Percentiles rank a stretch among this genome's conserved stretches.
These are phyloP conservation scores for Lachnellula subtilissima DNA, from an alignment of 2,329 filamentous ascomycete species.

Conservation along the genomic window DNA sequence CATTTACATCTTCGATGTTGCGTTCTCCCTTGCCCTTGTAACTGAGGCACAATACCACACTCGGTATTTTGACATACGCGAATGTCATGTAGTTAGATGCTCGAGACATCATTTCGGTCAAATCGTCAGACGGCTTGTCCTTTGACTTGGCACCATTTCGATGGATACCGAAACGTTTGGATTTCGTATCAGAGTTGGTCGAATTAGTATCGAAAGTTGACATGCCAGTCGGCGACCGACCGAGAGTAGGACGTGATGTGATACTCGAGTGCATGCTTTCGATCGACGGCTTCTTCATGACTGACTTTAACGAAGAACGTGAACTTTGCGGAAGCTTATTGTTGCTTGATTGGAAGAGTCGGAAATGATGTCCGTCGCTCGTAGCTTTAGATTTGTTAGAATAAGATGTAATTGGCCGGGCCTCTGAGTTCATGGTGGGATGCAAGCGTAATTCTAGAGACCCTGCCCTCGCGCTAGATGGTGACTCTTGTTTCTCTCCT, in stretches of 20 bases:
- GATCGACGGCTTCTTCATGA: constrained; percentile 29
- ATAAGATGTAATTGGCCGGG: constrained; percentile 21
- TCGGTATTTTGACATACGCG: constrained; percentile 89
- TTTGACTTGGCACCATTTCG: constrained; percentile 47
- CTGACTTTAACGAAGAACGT: constrained; percentile 15
- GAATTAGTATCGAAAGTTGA: constrained; percentile 22
- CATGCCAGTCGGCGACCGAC: constrained; percentile 21
- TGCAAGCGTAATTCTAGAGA: constrained; percentile 77
- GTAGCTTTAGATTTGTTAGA: constrained; percentile 20
- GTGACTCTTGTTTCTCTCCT: constrained; percentile 43
- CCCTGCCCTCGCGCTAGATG: constrained; percentile 60
- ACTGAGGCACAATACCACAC: constrained; percentile 89
- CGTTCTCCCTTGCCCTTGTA: constrained; percentile 96
- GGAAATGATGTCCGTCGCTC: constrained; percentile 35
- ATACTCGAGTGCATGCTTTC: constrained; percentile 28
- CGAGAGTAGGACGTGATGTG: constrained; percentile 22
- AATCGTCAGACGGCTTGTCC: constrained; percentile 72
- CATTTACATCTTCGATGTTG: constrained; percentile 94
- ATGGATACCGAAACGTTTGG: constrained; percentile 50
- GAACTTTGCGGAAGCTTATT: constrained; percentile 26
- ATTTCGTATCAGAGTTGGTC: constrained; percentile 29
- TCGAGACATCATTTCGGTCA: constrained; percentile 93
- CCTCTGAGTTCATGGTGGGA: constrained; percentile 67
- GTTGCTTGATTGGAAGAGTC: constrained; percentile 38
- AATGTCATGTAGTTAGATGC: constrained; percentile 98